Percentiles rank a stretch among this genome's conserved stretches.
Evolutionary conservation across 805 yeast genomes (phyloP).

Genomic region (Clavispora asparagi): DNA sequence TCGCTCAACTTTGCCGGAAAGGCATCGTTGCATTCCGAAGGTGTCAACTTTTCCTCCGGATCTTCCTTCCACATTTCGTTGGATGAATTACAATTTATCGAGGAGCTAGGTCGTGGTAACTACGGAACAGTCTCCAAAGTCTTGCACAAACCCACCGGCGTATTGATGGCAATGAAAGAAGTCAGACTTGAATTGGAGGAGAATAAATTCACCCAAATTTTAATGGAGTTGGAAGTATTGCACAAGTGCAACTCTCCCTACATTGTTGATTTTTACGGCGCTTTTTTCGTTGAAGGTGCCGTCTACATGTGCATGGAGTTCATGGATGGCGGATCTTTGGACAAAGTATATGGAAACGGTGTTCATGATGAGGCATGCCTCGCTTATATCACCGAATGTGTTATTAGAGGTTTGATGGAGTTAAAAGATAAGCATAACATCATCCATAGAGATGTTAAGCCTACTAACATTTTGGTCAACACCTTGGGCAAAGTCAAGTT

Average conservation of each 20-base stretch:
- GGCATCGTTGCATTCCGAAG: constrained; percentile 85
- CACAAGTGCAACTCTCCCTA: constrained; percentile 88
- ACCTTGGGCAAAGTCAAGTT: constrained; percentile 82
- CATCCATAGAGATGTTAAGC: constrained; percentile 95
- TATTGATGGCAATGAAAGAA: constrained; percentile 96
- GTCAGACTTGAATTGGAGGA: constrained; percentile 91
- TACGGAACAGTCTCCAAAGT: constrained; percentile 96
- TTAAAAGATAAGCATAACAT: constrained; percentile 88
- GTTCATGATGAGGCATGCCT: constrained; percentile 69
- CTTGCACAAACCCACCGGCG: constrained; percentile 85
- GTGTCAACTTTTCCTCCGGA: constrained; percentile 87
- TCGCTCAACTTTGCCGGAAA: constrained; percentile 89
- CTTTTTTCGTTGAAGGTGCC: constrained; percentile 95
- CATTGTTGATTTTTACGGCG: constrained; percentile 95
- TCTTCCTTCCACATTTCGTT: constrained; percentile 79
- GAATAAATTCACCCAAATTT: constrained; percentile 84
- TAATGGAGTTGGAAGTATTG: constrained; percentile 92
- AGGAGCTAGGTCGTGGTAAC: constrained; percentile 91
- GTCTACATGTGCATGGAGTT: constrained; percentile 98
- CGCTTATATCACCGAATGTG: constrained; percentile 75
- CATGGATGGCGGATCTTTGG: constrained; percentile 95
- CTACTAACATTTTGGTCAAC: constrained; percentile 85
- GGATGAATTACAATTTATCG: constrained; percentile 76
- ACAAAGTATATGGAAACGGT: constrained; percentile 66
- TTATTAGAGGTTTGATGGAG: constrained; percentile 74